Evolutionary conservation across 352 stramenopile genomes (phyloP), one percentile per base, ranked within the genome.

Genomic region (Phytophthora kernoviae): DNA sequence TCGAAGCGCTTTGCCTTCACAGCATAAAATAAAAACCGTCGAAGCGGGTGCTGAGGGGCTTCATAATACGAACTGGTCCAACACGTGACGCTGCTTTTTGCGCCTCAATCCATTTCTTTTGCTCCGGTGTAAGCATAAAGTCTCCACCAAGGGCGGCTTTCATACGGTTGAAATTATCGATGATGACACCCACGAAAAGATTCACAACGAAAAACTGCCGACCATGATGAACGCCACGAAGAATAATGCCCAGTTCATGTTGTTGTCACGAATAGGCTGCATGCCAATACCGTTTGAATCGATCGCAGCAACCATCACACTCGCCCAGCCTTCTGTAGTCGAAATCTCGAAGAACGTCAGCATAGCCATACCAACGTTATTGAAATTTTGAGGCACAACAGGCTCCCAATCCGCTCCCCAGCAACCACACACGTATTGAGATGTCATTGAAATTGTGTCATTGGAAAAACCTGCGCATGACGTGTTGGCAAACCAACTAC

Each of bases 151-250:
- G 50, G 2, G 78, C 73, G 2, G 65, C 74, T 36, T 96, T 97
- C 89, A 96, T 96, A 26, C 85, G 77, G 43, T 97, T 96, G 57
- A 98, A 98, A 50, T 97, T 97, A 53, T 98, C 93, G 43, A 98
- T 96, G 56, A 98, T 96, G 7, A 98, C 88, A 7, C 93, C 93
- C 0, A 98, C 85, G 54, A 98, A 98, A 0, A 98, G 71, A 34
- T 98, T 98, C 22, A 98, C 88, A 4, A 98, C 87, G 49, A 98
- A 98, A 97, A 98, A 47, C 89, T 88, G 14, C 93, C 88, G 18
- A 98, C 66, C 53, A 98, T 77, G 32, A 98, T 96, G 70, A 97
- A 98, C 0, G 79, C 36, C 11, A 98, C 71, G 55, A 97, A 98
- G 58, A 97, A 97, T 4, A 84, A 77, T 1, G 82, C 70, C 86